phyloP scores from a whole-genome alignment of 371 early-diverging fungal genomes.

The Apophysomyces sp. region DNA sequence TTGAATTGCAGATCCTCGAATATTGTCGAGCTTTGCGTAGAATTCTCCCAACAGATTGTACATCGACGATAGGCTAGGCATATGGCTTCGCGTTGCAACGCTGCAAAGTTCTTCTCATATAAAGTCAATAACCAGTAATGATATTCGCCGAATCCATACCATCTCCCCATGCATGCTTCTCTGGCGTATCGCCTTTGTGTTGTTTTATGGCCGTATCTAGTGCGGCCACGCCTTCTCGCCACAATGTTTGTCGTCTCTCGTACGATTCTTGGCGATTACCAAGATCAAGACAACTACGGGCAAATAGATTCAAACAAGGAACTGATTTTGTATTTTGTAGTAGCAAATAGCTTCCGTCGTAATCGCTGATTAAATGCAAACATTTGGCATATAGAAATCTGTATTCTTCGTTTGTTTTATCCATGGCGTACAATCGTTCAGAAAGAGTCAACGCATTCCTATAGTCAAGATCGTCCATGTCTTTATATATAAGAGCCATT shows the following conservation, averaged over 20 bases:
- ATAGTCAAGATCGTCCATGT: constrained; percentile 46
- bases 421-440: constrained; percentile 49
- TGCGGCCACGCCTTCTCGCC: constrained; percentile 48
- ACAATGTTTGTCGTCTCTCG: constrained; percentile 36
- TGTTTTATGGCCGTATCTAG: constrained; percentile 24
- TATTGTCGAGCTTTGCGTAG: constrained; percentile 32
- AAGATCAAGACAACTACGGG: constrained; percentile 41
- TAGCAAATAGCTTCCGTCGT: constrained; percentile 32
- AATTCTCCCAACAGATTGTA: constrained; percentile 38
- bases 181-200: constrained; percentile 5
- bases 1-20: constrained; percentile 22
- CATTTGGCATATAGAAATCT: constrained; percentile 42
- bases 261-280: constrained; percentile 43
- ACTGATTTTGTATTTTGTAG: constrained; percentile 21
- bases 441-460: constrained; percentile 42
- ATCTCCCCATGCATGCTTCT: constrained; percentile 35
- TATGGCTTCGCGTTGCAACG: constrained; percentile 22
- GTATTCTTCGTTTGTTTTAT: constrained; percentile 35
- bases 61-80: constrained; percentile 33
- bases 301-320: constrained; percentile 41
- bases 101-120: constrained; percentile 35
- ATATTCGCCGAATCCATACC: constrained; percentile 26
- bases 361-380: constrained; percentile 32
- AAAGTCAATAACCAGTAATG: background rate
- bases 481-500: constrained; percentile 37